Percentiles rank a stretch among this genome's conserved stretches.
Evolutionary conservation across 495 filamentous ascomycete species (phyloP).

Genomic region (Penicillium daleae): DNA sequence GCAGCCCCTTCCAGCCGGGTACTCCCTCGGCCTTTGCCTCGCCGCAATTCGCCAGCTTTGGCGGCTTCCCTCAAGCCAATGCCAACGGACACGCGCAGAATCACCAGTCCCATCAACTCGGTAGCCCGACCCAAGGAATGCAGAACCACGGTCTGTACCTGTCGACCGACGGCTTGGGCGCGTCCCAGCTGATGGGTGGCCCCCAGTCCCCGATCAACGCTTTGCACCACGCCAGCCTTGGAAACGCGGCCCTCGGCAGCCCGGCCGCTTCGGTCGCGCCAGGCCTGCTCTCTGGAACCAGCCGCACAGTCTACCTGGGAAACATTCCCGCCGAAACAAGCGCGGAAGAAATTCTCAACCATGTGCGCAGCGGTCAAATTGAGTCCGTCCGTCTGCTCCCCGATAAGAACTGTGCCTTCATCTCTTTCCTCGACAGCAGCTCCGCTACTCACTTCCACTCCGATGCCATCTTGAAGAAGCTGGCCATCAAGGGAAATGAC

Average conservation of each 20-base stretch:
- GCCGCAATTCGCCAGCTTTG: constrained; percentile 86
- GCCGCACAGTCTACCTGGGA: constrained; percentile 93
- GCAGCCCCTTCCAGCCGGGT: constrained; percentile 95
- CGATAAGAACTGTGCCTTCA: constrained; percentile 99
- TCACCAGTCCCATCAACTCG: constrained; percentile 57
- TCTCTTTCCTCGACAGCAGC: constrained; percentile 95
- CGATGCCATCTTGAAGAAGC: constrained; percentile 98
- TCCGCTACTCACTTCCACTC: constrained; percentile 99
- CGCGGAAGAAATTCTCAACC: constrained; percentile 95
- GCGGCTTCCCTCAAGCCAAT: constrained; percentile 72
- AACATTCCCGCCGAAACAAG: constrained; percentile 98
- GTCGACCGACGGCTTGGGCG: constrained; percentile 73
- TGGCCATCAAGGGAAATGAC: constrained; percentile 96
- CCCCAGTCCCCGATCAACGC: constrained; percentile 86
- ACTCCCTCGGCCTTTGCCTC: constrained; percentile 87
- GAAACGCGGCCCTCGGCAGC: constrained; percentile 59
- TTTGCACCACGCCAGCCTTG: constrained; percentile 58
- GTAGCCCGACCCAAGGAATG: constrained; percentile 65
- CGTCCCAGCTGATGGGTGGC: constrained; percentile 70
- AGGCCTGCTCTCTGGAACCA: constrained; percentile 84
- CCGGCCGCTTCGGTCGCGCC: constrained; percentile 73
- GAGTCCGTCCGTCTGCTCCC: constrained; percentile 94
- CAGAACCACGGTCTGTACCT: constrained; percentile 75
- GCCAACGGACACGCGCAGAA: constrained; percentile 60
- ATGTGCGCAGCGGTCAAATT: constrained; percentile 97